Evolutionary conservation across 148 eudicot species (phyloP).

Genomic region (Suaeda aralocaspica): DNA sequence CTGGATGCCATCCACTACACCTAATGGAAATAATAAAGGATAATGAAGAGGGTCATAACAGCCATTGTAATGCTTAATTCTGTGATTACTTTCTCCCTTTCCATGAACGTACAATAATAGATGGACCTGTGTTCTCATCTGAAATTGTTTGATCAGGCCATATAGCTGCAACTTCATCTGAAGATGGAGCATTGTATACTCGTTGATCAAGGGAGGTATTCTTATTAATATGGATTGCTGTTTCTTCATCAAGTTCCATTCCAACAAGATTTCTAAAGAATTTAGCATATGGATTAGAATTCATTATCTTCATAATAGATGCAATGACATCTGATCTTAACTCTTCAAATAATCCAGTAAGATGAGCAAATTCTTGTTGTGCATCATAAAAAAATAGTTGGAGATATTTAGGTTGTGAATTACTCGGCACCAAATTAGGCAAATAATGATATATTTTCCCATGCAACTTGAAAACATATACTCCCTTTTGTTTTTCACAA

Average conservation of each 20-base stretch:
- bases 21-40: background rate
- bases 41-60: conserved; percentile 17
- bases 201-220: background rate
- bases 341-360: too few species aligned
- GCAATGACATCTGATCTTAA: background rate
- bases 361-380: background rate
- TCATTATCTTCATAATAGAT: background rate
- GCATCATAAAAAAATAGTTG: background rate
- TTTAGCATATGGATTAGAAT: background rate
- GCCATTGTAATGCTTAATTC: conserved; percentile 2
- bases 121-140: background rate
- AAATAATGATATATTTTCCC: background rate
- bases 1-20: conserved; percentile 10
- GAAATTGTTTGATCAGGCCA: background rate
- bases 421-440: background rate
- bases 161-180: conserved; percentile 2
- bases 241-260: background rate
- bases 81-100: background rate
- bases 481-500: background rate
- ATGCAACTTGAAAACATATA: background rate
- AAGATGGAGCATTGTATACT: background rate
- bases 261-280: background rate
- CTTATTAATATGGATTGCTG: background rate
- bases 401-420: background rate
- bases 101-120: conserved; percentile 1